Evolutionary conservation across 2,329 filamentous ascomycete genomes (phyloP).

Genomic region (Acarospora socialis): DNA sequence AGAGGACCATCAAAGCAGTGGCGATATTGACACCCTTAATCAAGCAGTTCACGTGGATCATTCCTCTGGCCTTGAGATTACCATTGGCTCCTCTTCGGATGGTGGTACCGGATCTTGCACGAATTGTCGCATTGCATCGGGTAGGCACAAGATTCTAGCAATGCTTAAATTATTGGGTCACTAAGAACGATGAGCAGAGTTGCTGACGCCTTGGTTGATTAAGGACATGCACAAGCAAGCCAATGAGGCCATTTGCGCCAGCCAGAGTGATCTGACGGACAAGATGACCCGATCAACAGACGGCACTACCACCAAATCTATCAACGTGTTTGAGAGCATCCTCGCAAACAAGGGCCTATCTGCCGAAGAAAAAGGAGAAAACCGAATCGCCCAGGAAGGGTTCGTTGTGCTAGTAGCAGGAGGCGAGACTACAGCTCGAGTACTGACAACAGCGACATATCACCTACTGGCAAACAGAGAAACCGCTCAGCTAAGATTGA

Average conservation of each 20-base stretch:
- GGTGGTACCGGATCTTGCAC: slow-evolving; percentile 1
- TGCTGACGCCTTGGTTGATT: too few species aligned
- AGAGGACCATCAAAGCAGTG: not conserved
- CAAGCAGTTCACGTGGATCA: slow-evolving; percentile 7
- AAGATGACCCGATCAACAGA: not conserved
- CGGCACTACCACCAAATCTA: not conserved
- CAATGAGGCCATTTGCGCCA: too few species aligned
- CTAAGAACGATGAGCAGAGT: too few species aligned
- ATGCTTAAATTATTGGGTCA: too few species aligned
- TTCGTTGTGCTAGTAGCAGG: slow-evolving; percentile 3
- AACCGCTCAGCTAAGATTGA: not conserved
- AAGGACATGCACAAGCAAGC: too few species aligned
- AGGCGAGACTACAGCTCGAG: slow-evolving; percentile 6
- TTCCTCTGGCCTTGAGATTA: slow-evolving; percentile 3
- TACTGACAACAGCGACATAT: slow-evolving; percentile 1
- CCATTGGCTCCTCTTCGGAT: not conserved
- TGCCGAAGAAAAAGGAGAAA: not conserved
- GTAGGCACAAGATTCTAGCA: too few species aligned
- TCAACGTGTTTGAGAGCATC: slow-evolving; percentile 1
- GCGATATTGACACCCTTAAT: slow-evolving; percentile 2
- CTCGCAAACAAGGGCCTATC: slow-evolving; percentile 2
- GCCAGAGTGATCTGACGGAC: too few species aligned
- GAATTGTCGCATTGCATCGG: slow-evolving; percentile 1
- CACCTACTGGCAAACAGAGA: slow-evolving; percentile 5
- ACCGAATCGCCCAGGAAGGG: slow-evolving; percentile 7